Evolutionary conservation across 78 protist genomes (phyloP).

Genomic region (Guillardia theta): DNA sequence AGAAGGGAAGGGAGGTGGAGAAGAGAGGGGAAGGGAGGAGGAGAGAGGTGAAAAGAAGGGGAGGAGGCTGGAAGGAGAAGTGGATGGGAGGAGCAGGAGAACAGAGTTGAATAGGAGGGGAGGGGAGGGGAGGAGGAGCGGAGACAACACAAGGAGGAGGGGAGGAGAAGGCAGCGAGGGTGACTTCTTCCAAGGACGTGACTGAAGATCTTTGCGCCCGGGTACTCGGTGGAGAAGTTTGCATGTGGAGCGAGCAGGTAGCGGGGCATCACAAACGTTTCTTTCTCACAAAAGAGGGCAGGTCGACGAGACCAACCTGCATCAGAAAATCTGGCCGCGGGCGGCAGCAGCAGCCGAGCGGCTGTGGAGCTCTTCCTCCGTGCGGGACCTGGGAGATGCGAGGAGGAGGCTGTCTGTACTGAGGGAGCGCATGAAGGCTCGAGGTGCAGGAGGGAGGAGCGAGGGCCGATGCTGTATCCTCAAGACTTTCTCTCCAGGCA

Average conservation of each 20-base stretch:
- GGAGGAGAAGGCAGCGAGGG: too few species aligned
- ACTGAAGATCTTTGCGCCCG: too few species aligned
- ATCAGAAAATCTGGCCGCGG: background rate
- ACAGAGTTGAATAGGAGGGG: background rate
- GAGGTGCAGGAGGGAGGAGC: too few species aligned
- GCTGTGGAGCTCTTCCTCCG: background rate
- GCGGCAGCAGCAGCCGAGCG: background rate
- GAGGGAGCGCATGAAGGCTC: too few species aligned
- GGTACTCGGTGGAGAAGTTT: background rate
- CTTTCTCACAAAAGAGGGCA: background rate
- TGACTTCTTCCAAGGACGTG: too few species aligned
- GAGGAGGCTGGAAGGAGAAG: too few species aligned
- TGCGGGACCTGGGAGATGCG: background rate
- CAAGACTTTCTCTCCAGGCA: too few species aligned
- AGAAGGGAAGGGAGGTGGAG: background rate
- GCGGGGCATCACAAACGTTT: background rate
- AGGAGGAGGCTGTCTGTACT: background rate
- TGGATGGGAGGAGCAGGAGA: background rate
- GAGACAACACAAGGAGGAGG: background rate
- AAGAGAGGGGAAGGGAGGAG: background rate
- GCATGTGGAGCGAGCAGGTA: conserved; percentile 28
- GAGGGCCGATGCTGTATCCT: too few species aligned
- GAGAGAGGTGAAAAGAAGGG: background rate
- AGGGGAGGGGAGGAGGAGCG: background rate
- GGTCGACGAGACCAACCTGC: background rate